A percentile compares a stretch with the other conserved stretches of the same genome.
Conservation (phyloP, 129 eudicot species). For the Cynara cardunculus region DNA sequence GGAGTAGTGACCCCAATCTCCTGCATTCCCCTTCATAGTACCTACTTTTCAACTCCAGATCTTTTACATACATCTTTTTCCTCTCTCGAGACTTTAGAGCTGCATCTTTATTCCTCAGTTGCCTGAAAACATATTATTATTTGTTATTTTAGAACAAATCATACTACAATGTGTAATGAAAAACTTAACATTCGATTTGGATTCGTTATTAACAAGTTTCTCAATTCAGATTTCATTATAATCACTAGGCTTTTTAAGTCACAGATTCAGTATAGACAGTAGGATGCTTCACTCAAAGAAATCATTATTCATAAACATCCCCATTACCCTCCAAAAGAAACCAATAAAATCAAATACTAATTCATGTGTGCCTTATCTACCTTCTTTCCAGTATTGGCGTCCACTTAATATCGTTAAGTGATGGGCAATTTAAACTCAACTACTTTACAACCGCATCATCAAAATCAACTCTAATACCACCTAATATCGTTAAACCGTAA, state of each 20-base stretch:
- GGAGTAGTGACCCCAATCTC: slow-evolving; percentile 77
- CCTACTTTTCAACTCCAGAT: slow-evolving; percentile 86
- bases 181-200: neutral
- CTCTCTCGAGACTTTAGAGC: slow-evolving; percentile 88
- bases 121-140: slow-evolving; percentile 36
- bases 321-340: neutral
- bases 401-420: too few species aligned
- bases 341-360: neutral
- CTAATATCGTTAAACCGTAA: too few species aligned
- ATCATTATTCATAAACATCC: neutral
- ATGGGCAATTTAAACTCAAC: neutral
- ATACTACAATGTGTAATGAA: neutral
- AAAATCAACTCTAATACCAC: neutral
- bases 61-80: slow-evolving; percentile 73
- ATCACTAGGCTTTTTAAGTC: neutral
- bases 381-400: neutral
- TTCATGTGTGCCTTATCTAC: neutral
- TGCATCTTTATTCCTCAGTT: slow-evolving; percentile 85
- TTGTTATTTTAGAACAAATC: neutral
- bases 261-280: neutral
- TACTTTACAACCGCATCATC: neutral
- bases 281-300: neutral
- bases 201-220: neutral
- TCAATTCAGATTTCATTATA: neutral
- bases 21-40: slow-evolving; percentile 81